These are phyloP conservation scores for Berberis thunbergii DNA, from an alignment of 164 flowering plant species.

Conservation along the genomic window DNA sequence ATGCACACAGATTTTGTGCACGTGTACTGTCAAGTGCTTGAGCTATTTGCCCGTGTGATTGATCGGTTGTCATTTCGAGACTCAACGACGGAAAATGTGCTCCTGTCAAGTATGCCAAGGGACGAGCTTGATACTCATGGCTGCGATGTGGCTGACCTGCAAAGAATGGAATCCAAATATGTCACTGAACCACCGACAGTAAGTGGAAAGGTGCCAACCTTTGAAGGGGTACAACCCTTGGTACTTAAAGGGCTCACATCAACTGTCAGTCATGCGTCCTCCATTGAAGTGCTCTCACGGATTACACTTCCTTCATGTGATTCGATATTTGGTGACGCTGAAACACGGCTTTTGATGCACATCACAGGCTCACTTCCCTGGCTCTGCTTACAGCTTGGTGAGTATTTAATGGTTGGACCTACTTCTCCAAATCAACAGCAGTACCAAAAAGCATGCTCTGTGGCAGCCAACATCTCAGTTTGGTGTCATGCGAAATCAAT, in stretches of 20 bases:
- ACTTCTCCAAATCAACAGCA: conserved; percentile 65
- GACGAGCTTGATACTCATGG: conserved; percentile 63
- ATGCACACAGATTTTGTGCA: conserved; percentile 99
- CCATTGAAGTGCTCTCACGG: conserved; percentile 86
- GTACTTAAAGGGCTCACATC: conserved; percentile 97
- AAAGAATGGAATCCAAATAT: conserved; percentile 49
- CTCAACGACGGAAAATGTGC: conserved; percentile 89
- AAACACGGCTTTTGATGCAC: conserved; percentile 91
- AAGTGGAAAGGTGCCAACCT: conserved; percentile 65
- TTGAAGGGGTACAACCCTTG: conserved; percentile 97
- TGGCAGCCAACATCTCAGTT: conserved; percentile 62
- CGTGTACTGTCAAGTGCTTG: conserved; percentile 94
- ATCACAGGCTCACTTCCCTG: conserved; percentile 92
- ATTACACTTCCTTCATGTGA: conserved; percentile 90
- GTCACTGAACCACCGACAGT: conserved; percentile 38
- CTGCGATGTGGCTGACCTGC: conserved; percentile 37
- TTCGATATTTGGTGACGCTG: conserved; percentile 88
- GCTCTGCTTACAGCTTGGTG: conserved; percentile 90
- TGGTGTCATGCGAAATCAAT: conserved; percentile 87
- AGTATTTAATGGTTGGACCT: conserved; percentile 39
- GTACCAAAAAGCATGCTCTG: conserved; percentile 78
- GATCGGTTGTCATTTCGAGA: conserved; percentile 83
- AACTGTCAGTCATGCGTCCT: conserved; percentile 72
- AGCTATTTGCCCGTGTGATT: conserved; percentile 89
- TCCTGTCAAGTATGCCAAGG: conserved; percentile 95